Conservation (phyloP, 352 stramenopile species). For the Globisporangium cystogenes region DNA sequence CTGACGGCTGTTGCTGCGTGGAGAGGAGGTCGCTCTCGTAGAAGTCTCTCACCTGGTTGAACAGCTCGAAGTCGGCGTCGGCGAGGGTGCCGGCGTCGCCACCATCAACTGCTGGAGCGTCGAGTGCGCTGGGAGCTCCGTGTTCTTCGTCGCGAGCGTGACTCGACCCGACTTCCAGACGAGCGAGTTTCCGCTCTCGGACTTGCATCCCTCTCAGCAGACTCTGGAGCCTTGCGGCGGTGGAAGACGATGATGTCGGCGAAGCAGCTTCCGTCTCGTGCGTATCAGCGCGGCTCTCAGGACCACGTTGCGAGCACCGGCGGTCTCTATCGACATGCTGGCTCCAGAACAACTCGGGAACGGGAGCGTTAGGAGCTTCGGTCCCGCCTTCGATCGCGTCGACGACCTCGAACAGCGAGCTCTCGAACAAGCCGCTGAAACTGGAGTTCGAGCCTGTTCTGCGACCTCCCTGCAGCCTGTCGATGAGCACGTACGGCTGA, state of each 20-base stretch:
- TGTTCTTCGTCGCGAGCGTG: neutral
- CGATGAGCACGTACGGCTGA: constrained; percentile 10
- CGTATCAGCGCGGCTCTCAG: neutral
- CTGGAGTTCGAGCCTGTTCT: constrained; percentile 1
- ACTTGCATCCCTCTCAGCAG: constrained; percentile 22
- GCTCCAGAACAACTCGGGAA: neutral
- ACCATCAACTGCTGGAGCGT: neutral
- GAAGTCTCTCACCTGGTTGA: constrained; percentile 22
- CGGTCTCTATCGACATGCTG: neutral
- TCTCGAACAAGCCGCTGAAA: constrained; percentile 31
- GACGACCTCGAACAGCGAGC: constrained; percentile 39
- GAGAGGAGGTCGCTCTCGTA: constrained; percentile 22
- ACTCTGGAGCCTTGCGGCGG: constrained; percentile 14
- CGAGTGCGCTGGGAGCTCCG: neutral
- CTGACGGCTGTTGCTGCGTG: constrained; percentile 4
- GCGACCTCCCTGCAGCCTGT: neutral
- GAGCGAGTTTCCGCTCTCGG: constrained; percentile 25
- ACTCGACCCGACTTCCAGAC: neutral
- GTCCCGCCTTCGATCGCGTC: constrained; percentile 26
- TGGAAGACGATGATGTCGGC: constrained; percentile 1
- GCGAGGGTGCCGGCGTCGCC: neutral
- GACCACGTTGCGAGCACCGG: neutral
- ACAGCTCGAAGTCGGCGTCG: constrained; percentile 13
- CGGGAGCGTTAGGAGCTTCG: neutral
- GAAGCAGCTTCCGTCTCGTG: neutral